Conservation (phyloP, 495 filamentous ascomycete species). For the Hamigera avellanea region DNA sequence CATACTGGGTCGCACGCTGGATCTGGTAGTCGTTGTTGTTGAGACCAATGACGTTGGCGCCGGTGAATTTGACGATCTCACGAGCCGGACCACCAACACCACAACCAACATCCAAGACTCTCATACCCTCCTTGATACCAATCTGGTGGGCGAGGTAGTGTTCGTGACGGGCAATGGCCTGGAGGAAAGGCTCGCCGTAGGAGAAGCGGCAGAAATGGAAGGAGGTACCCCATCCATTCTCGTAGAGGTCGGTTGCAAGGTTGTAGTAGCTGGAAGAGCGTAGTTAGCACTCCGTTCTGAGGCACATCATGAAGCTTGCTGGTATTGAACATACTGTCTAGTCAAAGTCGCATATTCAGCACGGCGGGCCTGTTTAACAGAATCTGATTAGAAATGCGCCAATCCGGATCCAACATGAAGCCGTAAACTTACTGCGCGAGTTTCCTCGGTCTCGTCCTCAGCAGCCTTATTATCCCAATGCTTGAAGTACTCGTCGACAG, state of each 20-base stretch:
- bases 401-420: no score
- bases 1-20: slow-evolving; percentile 80
- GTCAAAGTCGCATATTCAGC: slow-evolving; percentile 93
- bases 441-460: slow-evolving; percentile 67
- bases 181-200: slow-evolving; percentile 74
- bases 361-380: slow-evolving; percentile 51
- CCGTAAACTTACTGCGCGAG: slow-evolving; percentile 50
- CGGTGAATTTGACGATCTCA: slow-evolving; percentile 93
- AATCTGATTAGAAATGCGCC: no score
- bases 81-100: slow-evolving; percentile 96
- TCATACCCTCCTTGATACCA: slow-evolving; percentile 75
- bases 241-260: slow-evolving; percentile 92
- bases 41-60: slow-evolving; percentile 76
- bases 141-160: slow-evolving; percentile 94
- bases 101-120: slow-evolving; percentile 92
- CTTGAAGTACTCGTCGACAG: slow-evolving; percentile 98
- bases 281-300: slow-evolving; percentile 8
- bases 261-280: slow-evolving; percentile 73
- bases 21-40: slow-evolving; percentile 99
- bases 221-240: slow-evolving; percentile 88
- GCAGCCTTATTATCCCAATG: slow-evolving; percentile 93
- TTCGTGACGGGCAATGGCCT: slow-evolving; percentile 94
- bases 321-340: slow-evolving; percentile 57
- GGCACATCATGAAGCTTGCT: not conserved
- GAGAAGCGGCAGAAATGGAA: slow-evolving; percentile 99